These are phyloP conservation scores for Clohesyomyces aquaticus DNA, from an alignment of 495 filamentous ascomycete genomes.

Conservation along the genomic window DNA sequence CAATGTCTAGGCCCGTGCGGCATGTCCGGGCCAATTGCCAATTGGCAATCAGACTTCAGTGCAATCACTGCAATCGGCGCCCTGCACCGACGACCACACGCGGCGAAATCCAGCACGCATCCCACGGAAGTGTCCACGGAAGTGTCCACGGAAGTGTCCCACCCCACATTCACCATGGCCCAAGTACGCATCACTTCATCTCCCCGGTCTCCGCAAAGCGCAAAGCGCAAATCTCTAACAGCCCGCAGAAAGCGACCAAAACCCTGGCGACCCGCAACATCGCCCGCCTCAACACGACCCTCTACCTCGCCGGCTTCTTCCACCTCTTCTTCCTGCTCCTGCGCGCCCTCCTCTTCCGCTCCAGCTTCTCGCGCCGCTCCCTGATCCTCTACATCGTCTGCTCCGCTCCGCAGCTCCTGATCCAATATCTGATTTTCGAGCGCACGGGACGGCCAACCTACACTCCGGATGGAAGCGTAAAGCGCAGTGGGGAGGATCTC, in stretches of 20 bases:
- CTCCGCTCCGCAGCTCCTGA: conserved; percentile 70
- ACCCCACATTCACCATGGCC: conserved; percentile 27
- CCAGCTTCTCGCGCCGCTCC: conserved; percentile 55
- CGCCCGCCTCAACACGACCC: conserved; percentile 73
- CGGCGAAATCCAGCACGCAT: no score
- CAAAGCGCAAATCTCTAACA: no score
- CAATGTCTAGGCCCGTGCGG: conserved; percentile 1
- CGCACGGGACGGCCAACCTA: conserved; percentile 77
- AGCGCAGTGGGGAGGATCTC: conserved; percentile 82
- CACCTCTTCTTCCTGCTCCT: conserved; percentile 75
- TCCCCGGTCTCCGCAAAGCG: no score
- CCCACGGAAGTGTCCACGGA: no score
- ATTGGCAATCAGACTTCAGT: no score
- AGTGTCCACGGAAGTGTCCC: no score
- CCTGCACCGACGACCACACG: not conserved
- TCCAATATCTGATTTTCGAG: conserved; percentile 79
- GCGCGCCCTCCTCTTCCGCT: conserved; percentile 66
- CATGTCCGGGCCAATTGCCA: not conserved
- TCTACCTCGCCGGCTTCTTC: conserved; percentile 68
- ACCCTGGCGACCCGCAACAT: conserved; percentile 82
- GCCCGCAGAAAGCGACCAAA: conserved; percentile 85
- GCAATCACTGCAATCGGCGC: not conserved
- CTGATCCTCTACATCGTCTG: conserved; percentile 72
- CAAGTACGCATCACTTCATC: no score
- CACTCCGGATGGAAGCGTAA: conserved; percentile 61